Base-by-base conservation (phyloP, 176 grass and related monocot genomes). In the Avena sativa region DNA sequence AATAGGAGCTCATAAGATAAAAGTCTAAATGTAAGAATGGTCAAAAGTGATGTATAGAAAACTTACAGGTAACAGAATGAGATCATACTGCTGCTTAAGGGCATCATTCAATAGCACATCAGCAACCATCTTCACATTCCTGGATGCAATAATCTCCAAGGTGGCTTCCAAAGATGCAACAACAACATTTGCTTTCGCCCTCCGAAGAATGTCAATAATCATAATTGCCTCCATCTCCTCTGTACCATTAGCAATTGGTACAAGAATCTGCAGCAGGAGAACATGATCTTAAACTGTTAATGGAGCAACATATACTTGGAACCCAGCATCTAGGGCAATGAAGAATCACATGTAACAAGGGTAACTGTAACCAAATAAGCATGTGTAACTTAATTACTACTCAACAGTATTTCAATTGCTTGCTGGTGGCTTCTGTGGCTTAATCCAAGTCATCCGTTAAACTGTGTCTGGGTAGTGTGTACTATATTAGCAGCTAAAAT, bases 151-250 rank as follows among this genome's bases (percentile, higher is more conserved):
- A 86, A 95, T 71, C 82, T 93, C 91, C 79, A 93, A 65, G 8
- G 77, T 91, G 32, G 85, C 67, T 83, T 87, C 93, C 81, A 95
- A 51, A 5, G 93, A 93, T 56, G 86, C 86, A 66, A 93, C 91
- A 5, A 90, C 78, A 87, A 95, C 91, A 87, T 89, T 93, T 63
- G 87, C 87, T 82, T 95, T 93, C 9, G 91, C 93, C 70, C 93
- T 91, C 12, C 89, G 73, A 57, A 95, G 75, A 82, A 91, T 89
- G 72, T 95, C 91, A 76, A 95, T 91, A 21, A 95, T 95, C 91
- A 95, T 93, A 58, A 44, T 84, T 69, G 93, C 91, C 38, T 95
- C 93, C 93, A 95, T 95, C 85, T 95, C 93, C 73, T 95, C 93
- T 52, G 88, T 84, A 32, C 91, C 91, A 89, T 91, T 95, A 74